Conservation (phyloP, 2,329 filamentous ascomycete species). For the Ascochyta clinopodiicola region DNA sequence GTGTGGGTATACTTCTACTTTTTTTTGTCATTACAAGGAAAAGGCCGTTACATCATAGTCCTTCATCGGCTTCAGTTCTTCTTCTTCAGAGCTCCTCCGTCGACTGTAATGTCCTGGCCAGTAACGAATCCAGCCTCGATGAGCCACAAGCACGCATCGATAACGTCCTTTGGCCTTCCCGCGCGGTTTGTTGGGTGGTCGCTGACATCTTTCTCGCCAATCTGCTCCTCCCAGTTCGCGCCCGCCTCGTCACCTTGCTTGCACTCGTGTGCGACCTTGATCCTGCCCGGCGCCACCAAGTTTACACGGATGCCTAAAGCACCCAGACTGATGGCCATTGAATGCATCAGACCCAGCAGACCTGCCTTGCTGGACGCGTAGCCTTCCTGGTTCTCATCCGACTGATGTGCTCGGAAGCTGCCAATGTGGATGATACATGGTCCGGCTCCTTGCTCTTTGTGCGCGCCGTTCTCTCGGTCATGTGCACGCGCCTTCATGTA, state of each 20-base stretch:
- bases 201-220: conserved; percentile 50
- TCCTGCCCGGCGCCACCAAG: conserved; percentile 55
- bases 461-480: conserved; percentile 35
- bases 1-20: not conserved
- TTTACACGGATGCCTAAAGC: conserved; percentile 56
- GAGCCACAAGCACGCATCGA: conserved; percentile 53
- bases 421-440: conserved; percentile 57
- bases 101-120: conserved; percentile 47
- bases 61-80: conserved; percentile 28
- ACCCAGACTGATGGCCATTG: conserved; percentile 57
- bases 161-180: conserved; percentile 55
- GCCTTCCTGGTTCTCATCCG: conserved; percentile 57
- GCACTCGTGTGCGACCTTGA: conserved; percentile 57
- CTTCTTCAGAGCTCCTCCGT: conserved; percentile 47
- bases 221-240: conserved; percentile 45
- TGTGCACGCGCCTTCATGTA: conserved; percentile 52
- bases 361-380: conserved; percentile 61
- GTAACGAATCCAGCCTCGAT: conserved; percentile 50
- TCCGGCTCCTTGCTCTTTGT: conserved; percentile 43
- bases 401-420: conserved; percentile 55
- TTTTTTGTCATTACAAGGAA: not conserved
- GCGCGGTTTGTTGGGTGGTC: conserved; percentile 55
- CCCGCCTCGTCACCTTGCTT: conserved; percentile 54
- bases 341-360: conserved; percentile 58
- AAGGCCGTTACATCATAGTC: conserved; percentile 1